A percentile compares a stretch with the other conserved stretches of the same genome.
Conservation (phyloP, 441 rosid species). For the Croton setiger region DNA sequence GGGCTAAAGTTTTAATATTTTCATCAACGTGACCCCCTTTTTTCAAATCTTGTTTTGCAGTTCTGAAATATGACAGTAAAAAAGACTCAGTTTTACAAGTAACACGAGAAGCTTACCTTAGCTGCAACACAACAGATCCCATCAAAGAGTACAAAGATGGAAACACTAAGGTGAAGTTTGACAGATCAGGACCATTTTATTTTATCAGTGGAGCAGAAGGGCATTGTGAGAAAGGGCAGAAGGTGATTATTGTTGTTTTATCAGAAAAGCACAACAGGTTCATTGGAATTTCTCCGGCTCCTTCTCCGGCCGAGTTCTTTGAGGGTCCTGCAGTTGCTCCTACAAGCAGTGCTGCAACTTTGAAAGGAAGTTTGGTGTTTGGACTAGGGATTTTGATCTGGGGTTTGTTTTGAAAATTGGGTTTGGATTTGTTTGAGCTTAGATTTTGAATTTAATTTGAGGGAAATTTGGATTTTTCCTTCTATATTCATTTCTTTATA, state of each 20-base stretch:
- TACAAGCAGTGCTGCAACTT: constrained; percentile 37
- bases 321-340: constrained; percentile 68
- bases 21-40: constrained; percentile 1
- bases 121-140: constrained; percentile 63
- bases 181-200: constrained; percentile 60
- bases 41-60: constrained; percentile 26
- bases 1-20: background rate
- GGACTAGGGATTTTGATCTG: constrained; percentile 25
- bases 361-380: constrained; percentile 26
- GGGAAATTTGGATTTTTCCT: constrained; percentile 15
- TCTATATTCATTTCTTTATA: constrained; percentile 1
- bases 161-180: constrained; percentile 63
- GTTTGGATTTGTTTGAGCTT: background rate
- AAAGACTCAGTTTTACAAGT: constrained; percentile 78
- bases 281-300: constrained; percentile 62
- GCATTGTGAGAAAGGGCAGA: constrained; percentile 79
- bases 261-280: constrained; percentile 36
- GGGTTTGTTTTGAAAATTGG: constrained; percentile 29
- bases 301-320: constrained; percentile 46
- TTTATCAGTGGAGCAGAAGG: constrained; percentile 83
- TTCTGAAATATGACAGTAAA: constrained; percentile 67
- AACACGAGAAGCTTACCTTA: constrained; percentile 52
- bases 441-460: background rate
- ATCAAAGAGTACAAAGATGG: constrained; percentile 62
- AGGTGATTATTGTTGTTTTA: constrained; percentile 59